Evolutionary conservation across 805 yeast genomes (phyloP).

Genomic region (Brettanomyces naardenensis): DNA sequence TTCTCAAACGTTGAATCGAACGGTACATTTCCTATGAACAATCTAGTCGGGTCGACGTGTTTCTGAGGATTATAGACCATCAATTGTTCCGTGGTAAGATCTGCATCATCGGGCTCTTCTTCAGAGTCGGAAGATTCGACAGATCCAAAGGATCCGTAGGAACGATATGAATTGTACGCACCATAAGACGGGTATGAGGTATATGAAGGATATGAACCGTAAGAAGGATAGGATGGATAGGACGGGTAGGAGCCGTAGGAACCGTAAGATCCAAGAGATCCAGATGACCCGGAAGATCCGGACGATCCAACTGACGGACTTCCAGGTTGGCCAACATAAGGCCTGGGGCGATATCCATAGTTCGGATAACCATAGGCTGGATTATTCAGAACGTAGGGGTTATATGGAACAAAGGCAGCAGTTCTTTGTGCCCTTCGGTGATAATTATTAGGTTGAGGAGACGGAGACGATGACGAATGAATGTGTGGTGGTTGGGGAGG

Average conservation of each 20-base stretch:
- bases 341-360: no score
- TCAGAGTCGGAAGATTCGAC: no score
- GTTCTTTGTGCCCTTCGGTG: no score
- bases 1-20: constrained; percentile 23
- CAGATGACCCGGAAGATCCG: neutral
- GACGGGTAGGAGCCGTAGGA: neutral
- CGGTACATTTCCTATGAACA: constrained; percentile 53
- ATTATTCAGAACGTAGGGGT: no score
- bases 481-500: no score
- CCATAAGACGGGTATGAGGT: neutral
- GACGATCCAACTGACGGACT: neutral
- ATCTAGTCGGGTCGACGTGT: constrained; percentile 34
- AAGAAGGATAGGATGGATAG: neutral
- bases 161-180: neutral
- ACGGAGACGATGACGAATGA: no score
- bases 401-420: no score
- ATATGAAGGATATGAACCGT: neutral
- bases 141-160: neutral
- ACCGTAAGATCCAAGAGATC: neutral
- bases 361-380: no score
- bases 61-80: constrained; percentile 18
- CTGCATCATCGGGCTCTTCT: constrained; percentile 18
- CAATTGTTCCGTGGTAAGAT: constrained; percentile 16
- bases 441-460: no score
- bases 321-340: no score